A percentile compares a stretch with the other conserved stretches of the same genome.
Evolutionary conservation across 2,329 filamentous ascomycete species (phyloP).

Genomic region (Fusarium incarnatum): DNA sequence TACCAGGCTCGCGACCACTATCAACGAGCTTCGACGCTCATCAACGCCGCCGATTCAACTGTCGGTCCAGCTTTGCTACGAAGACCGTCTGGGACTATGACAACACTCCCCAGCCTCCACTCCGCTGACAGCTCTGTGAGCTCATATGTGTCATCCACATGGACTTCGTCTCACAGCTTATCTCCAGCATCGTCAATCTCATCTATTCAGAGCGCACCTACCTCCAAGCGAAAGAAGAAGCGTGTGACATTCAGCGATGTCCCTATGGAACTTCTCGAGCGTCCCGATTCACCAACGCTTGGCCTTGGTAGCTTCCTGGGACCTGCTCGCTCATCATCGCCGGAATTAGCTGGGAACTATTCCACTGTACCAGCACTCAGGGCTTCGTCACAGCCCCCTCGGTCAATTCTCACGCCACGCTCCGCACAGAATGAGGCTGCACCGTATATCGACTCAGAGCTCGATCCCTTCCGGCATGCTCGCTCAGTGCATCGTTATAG

Average conservation of each 20-base stretch:
- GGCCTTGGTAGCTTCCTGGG: slow-evolving; percentile 61
- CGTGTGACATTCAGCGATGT: slow-evolving; percentile 54
- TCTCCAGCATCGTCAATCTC: slow-evolving; percentile 53
- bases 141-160: slow-evolving; percentile 50
- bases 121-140: slow-evolving; percentile 62
- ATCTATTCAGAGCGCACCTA: slow-evolving; percentile 53
- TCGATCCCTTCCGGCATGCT: slow-evolving; percentile 55
- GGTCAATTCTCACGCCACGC: slow-evolving; percentile 32
- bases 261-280: slow-evolving; percentile 60
- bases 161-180: slow-evolving; percentile 36
- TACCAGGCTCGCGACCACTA: slow-evolving; percentile 66
- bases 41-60: slow-evolving; percentile 60
- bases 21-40: slow-evolving; percentile 59
- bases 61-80: slow-evolving; percentile 55
- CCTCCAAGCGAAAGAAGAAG: slow-evolving; percentile 54
- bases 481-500: slow-evolving; percentile 63
- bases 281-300: slow-evolving; percentile 70
- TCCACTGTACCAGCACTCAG: slow-evolving; percentile 1
- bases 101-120: slow-evolving; percentile 44
- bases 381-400: slow-evolving; percentile 33
- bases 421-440: slow-evolving; percentile 19
- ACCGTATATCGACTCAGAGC: slow-evolving; percentile 30
- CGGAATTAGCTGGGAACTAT: slow-evolving; percentile 36
- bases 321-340: slow-evolving; percentile 45
- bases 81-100: slow-evolving; percentile 55